Base-by-base conservation (phyloP, 208 protist genomes). In the Trypanosoma vivax region DNA sequence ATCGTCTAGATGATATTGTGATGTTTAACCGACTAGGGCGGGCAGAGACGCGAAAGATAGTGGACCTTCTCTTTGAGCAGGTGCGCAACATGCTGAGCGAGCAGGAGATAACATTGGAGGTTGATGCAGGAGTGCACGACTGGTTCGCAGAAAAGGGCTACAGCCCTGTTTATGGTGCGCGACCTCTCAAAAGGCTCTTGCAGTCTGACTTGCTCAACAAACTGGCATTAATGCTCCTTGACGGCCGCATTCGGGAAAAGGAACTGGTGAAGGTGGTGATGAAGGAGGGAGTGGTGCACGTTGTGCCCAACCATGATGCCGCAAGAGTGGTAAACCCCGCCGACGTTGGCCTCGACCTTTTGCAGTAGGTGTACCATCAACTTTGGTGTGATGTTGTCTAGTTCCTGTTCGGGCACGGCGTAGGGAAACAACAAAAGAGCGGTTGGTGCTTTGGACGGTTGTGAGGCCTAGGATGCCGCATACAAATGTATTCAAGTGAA, bases 1-100 rank as follows among this genome's bases (percentile, higher is more conserved):
- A 99, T 80, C 90, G 98, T 23, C 63, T 99, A 1, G 98, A 99
- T 70, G 96, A 98, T 53, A 97, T 99, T 24, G 65, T 99, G 13
- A 76, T 99, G 41, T 99, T 99, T 76, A 95, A 89, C 63, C 87
- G 81, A 25, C 82, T 99, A 9, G 60, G 60, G 10, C 59, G 76
- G 19, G 47, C 58, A 0, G 74, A 97, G 55, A 88, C 98, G 28
- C 55, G 71, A 10, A 55, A 73, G 25, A 98, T 99, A 51, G 80
- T 98, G 24, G 65, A 90, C 6, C 48, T 98, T 2, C 85, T 97
- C 59, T 66, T 99, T 29, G 52, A 63, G 16, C 54, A 82, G 55
- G 54, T 97, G 30, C 50, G 35, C 51, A 55, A 28, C 42, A 78
- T 94, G 69, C 73, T 99, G 23, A 51, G 30, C 19, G 82, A 96